Evolutionary conservation across 106 monocot genomes (phyloP), one percentile per base, ranked within the genome.

Genomic region (Alisma plantagoaquatica): DNA sequence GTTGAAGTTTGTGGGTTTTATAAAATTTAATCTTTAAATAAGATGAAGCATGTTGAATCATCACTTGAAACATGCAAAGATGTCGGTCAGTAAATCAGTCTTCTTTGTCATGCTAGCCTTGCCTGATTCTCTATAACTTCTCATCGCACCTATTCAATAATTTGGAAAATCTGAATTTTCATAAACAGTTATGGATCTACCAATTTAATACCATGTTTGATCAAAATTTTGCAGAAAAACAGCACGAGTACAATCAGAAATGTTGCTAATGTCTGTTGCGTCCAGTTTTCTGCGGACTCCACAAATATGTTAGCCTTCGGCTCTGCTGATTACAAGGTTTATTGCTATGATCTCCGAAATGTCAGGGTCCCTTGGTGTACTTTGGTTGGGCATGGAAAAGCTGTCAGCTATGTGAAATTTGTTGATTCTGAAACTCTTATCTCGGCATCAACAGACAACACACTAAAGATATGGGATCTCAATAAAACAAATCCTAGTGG

Each of bases 341-440:
- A 75, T 56, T 81, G 77, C 74, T 98, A 81, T 65, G 98, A 98
- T 76, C 71, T 90, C 25, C 67, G 89, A 31, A 63, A 85, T 69
- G 83, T 77, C 5, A 78, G 90, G 69, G 59, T 64, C 26, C 98
- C 98, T 15, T 98, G 89, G 98, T 90, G 90, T 63, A 79, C 79
- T 23, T 71, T 98, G 46, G 66, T 48, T 54, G 89, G 88, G 22
- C 90, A 98, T 58, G 65, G 66, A 46, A 98, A 89, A 61, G 73
- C 96, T 44, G 96, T 98, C 26, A 98, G 96, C 65, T 85, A 84
- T 67, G 96, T 98, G 33, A 84, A 83, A 65, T 98, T 90, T 76
- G 59, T 90, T 26, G 85, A 98, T 51, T 65, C 75, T 28, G 60
- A 69, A 54, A 85, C 84, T 17, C 32, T 88, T 33, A 77, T 78